Evolutionary conservation across 768 basidiomycete species (phyloP), one percentile per base, ranked within the genome.

Genomic region (Suillus hirtellus): DNA sequence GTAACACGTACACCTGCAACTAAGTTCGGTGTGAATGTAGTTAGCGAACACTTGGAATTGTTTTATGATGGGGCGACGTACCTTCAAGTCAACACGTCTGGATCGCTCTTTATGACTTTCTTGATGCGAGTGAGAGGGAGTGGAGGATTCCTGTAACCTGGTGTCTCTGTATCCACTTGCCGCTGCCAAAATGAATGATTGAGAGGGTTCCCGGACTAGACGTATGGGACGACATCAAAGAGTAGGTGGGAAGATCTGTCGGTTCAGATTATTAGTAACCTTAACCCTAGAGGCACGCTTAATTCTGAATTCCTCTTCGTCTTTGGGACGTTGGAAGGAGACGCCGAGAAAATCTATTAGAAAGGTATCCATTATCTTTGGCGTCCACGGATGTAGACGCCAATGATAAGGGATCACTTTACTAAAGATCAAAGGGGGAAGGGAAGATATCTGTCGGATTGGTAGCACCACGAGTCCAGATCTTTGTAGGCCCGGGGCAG

Each of bases 31-130:
- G 38, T 54, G 43, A 47, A 60, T 54, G 46, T 27, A 24, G 60
- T 66, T 44, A 66, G 60, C 34, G 24, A 24, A 34, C 31, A 37
- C 43, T 64, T 44, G 58, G 63, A 27, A 59, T n/a, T 54, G 31
- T 43, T 40, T 60, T 34, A 68, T 44, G 49, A 44, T 40, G n/a
- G n/a, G 11, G 47, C 50, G 60, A 72, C 86, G 71, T 73, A 96
- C 95, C 86, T 95, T 95, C 67, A 98, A 31, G 31, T 31, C 6
- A n/a, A n/a, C 31, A 31, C 94, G 69, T 95, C 94, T 3, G 94
- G 93, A 78, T 95, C 95, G 75, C 91, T 96, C 82, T 99, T 98
- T 93, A 98, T 97, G 63, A 98, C 96, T 76, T 98, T 99, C 82
- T 98, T 99, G 71, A 98, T 97, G 73, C 96, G 81, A 19, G 97